Base-by-base conservation (phyloP, 2,329 filamentous ascomycete genomes). In the Myriosclerotinia scirpicola region DNA sequence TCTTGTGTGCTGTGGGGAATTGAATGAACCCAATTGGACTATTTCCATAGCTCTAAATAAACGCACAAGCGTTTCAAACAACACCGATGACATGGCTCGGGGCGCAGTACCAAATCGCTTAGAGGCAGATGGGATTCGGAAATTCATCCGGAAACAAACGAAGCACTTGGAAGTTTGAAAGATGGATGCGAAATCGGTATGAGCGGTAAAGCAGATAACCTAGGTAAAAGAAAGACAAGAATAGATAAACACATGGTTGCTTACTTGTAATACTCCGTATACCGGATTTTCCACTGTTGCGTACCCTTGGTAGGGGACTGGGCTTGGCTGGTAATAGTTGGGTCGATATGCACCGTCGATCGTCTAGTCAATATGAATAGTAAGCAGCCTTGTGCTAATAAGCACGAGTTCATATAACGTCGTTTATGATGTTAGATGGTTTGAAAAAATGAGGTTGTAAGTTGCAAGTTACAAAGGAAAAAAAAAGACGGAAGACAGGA, bases 321-420 rank as follows among this genome's bases (percentile, higher is more conserved):
- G 30, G 14, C 30, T 54, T 38, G 64, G 54, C 36, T 34, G 44
- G 17, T 53, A 30, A 17, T 20, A 60, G 26, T 4, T 36, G 44
- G 64, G 9, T 53, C 38, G 64, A 61, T 66, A 61, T 66, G 64
- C 55, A 46, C 30, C 26, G 55, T 54, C 12, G 22, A 53, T 61
- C 36, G 15, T 61, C 44, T 61, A 53, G 55, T 54, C 14, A 22
- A 54, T 61, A 66, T 66, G 48, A 66, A 60, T 54, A 38, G 15
- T 54, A 46, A 46, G 30, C 48, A 61, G 30, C 36, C 44, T 58
- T 65, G 34, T 59, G 55, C 55, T 26, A 48, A 54, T 54, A 42
- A 52, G 50, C 12, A 30, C 30, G 6, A 52, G 9, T 36, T 54
- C 34, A 54, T 46, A 26, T 48, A 40, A 48, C 34, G 58, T 30